Evolutionary conservation across 306 rosid species (phyloP), one percentile per base, ranked within the genome.

Genomic region (Medicago arabica): DNA sequence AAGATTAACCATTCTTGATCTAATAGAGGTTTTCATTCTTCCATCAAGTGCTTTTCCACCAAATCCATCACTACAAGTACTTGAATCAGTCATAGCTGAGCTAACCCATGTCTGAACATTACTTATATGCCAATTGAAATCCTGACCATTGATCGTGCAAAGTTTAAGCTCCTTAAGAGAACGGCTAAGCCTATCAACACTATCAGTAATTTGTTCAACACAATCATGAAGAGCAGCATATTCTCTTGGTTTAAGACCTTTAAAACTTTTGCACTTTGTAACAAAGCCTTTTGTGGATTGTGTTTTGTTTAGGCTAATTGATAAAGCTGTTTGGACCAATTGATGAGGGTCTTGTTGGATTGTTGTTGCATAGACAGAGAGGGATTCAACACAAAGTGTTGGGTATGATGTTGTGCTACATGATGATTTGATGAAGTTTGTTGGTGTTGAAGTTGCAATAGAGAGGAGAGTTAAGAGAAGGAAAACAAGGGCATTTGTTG

Each of bases 31-130:
- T 16, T 81, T 85, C 1, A 85, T 51, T 13, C 9, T 71, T 0
- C 88, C 88, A 41, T 66, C 25, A 3, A 81, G 47, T 0, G 74
- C 83, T 0, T 71, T 81, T 9, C 88, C 88, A 1, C 71, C 81
- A 39, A 85, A 85, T 1, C 88, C 88, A 71, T 85, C 88, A 15
- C 76, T 13, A 46, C 88, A 85, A 4, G 88, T 85, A 17, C 16
- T 57, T 4, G 71, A 83, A 50, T 85, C 88, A 2, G 88, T 85
- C 64, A 85, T 40, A 0, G 85, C 85, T 0, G 85, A 21, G 4
- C 85, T 81, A 0, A 85, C 88, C 88, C 88, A 85, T 0, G 88
- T 85, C 67, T 85, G 83, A 6, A 85, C 85, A 61, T 85, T 85
- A 38, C 88, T 85, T 8, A 85, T 85, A 34, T 85, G 88, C 88